Evolutionary conservation across 2,329 filamentous ascomycete genomes (phyloP).

Genomic region (Pestalotiopsis sp.): DNA sequence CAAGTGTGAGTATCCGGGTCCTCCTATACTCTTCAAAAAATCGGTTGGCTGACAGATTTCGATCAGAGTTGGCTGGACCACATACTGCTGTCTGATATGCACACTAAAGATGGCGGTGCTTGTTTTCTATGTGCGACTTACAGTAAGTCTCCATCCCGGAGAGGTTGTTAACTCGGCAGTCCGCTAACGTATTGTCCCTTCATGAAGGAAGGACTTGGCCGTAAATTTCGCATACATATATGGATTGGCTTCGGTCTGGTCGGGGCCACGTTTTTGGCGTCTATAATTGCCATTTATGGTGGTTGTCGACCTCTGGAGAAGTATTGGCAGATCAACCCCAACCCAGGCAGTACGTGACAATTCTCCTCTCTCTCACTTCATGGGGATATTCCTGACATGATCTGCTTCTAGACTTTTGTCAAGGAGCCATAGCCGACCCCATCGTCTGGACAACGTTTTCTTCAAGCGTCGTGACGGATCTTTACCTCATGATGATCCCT

Average conservation of each 20-base stretch:
- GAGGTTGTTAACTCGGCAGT: neutral
- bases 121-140: slow-evolving; percentile 56
- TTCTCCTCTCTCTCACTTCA: slow-evolving; percentile 7
- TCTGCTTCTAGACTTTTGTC: slow-evolving; percentile 41
- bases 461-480: slow-evolving; percentile 57
- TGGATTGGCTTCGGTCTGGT: slow-evolving; percentile 49
- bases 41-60: neutral
- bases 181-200: neutral
- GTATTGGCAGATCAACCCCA: slow-evolving; percentile 57
- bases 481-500: slow-evolving; percentile 61
- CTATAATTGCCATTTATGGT: slow-evolving; percentile 47
- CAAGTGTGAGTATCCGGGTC: slow-evolving; percentile 35
- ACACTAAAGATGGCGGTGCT: slow-evolving; percentile 55
- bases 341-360: slow-evolving; percentile 48
- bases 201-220: slow-evolving; percentile 37
- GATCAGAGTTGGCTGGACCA: slow-evolving; percentile 10
- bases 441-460: slow-evolving; percentile 49
- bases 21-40: neutral
- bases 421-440: slow-evolving; percentile 47
- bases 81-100: slow-evolving; percentile 55
- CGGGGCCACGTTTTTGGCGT: slow-evolving; percentile 45
- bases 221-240: slow-evolving; percentile 43
- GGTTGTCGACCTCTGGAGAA: slow-evolving; percentile 49
- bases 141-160: slow-evolving; percentile 24
- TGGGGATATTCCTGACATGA: neutral